A percentile compares a stretch with the other conserved stretches of the same genome.
Conservation (phyloP, 2,329 filamentous ascomycete species). For the Penicillium sp. region DNA sequence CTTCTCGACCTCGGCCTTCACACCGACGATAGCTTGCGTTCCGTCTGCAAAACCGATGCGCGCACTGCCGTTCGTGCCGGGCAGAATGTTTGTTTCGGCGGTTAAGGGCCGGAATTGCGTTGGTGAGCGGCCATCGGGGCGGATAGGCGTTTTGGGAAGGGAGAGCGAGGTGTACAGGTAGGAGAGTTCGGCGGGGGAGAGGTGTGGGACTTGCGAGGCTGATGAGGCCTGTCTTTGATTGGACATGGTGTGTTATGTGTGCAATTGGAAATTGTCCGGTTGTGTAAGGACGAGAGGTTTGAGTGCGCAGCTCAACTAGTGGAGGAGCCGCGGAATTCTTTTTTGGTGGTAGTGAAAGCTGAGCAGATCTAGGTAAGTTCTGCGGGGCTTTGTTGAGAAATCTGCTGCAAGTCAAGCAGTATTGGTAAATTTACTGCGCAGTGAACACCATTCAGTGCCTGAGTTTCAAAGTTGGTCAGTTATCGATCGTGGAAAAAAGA, state of each 20-base stretch:
- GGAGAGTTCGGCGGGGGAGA: conserved; percentile 94
- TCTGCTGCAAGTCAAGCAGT: neutral
- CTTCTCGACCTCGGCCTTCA: conserved; percentile 92
- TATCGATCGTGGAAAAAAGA: conserved; percentile 21
- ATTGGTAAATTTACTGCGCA: neutral
- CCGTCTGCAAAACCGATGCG: conserved; percentile 93
- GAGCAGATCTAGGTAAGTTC: neutral
- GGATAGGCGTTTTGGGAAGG: conserved; percentile 74
- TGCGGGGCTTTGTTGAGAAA: neutral
- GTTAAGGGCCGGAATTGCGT: conserved; percentile 88
- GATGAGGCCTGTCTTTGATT: conserved; percentile 63
- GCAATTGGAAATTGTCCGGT: neutral
- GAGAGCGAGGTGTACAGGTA: conserved; percentile 89
- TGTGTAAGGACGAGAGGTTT: neutral
- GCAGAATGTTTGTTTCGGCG: conserved; percentile 88
- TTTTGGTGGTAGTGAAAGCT: neutral
- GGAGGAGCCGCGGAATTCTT: conserved; percentile 7
- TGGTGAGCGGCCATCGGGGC: conserved; percentile 79
- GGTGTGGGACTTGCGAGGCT: conserved; percentile 58
- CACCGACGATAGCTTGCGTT: conserved; percentile 91
- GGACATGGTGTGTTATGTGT: conserved; percentile 56
- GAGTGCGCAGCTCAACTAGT: conserved; percentile 1
- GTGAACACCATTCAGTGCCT: neutral
- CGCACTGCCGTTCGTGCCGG: conserved; percentile 87
- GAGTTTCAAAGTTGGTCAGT: neutral